Percentiles rank a stretch among this genome's conserved stretches.
phyloP scores from a whole-genome alignment of 192 early-diverging fungal genomes.

The Phlyctochytrium arcticum region DNA sequence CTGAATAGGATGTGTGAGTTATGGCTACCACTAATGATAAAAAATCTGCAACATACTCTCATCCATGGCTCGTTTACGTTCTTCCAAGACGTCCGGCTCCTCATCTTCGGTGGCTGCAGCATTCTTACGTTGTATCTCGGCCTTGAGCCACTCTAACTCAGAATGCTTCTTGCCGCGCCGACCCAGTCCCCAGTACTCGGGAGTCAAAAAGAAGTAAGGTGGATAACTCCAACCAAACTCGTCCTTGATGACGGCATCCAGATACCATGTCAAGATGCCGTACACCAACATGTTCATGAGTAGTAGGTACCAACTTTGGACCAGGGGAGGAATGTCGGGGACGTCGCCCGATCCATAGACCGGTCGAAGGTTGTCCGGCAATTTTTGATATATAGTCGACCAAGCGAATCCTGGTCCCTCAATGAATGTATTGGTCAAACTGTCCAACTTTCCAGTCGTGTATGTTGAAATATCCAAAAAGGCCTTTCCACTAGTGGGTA shows the following conservation, averaged over 20 bases:
- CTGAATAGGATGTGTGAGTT: background rate
- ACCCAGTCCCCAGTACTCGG: slow-evolving; percentile 60
- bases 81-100: slow-evolving; percentile 48
- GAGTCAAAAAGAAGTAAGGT: slow-evolving; percentile 64
- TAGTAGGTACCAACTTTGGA: slow-evolving; percentile 60
- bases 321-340: slow-evolving; percentile 55
- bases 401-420: slow-evolving; percentile 63
- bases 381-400: slow-evolving; percentile 5
- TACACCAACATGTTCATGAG: slow-evolving; percentile 63
- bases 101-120: slow-evolving; percentile 27
- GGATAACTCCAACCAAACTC: slow-evolving; percentile 62
- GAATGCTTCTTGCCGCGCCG: slow-evolving; percentile 3
- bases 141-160: slow-evolving; percentile 39
- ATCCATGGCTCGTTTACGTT: slow-evolving; percentile 41
- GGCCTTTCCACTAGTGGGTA: slow-evolving; percentile 39
- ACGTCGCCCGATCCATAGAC: slow-evolving; percentile 41
- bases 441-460: slow-evolving; percentile 48
- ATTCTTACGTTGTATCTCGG: background rate
- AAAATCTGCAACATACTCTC: slow-evolving; percentile 1
- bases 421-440: slow-evolving; percentile 57
- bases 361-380: slow-evolving; percentile 16
- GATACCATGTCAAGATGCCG: slow-evolving; percentile 61
- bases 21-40: background rate
- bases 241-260: slow-evolving; percentile 72
- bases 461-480: slow-evolving; percentile 68